Evolutionary conservation across 2,329 filamentous ascomycete species (phyloP), one percentile per base, ranked within the genome.

Genomic region (Fusarium nodosum): DNA sequence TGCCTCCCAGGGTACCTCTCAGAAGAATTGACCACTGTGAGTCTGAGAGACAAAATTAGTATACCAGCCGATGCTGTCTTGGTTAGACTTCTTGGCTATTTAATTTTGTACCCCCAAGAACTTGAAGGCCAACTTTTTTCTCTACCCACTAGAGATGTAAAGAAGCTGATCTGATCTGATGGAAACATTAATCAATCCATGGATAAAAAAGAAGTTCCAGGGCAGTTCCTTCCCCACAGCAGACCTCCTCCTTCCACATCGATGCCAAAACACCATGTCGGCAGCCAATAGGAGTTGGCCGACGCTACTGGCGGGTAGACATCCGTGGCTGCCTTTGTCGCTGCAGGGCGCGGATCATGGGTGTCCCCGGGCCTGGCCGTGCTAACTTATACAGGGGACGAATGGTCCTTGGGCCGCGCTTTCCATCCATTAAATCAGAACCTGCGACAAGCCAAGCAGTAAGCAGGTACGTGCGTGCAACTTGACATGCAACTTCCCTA

Each of bases 401-500:
- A 28, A 42, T 52, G 64, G 30, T 45, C 42, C 30, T 56, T 69
- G 54, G 66, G 68, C 68, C 68, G 68, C 68, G 68, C 59, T 70
- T 70, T 71, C 68, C 68, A 69, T 61, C 46, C 64, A 56, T 61
- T 68, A 70, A 70, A 71, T 70, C 67, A 64, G 28, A 61, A 52
- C 52, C 55, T 70, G 63, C 44, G 63, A 65, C 64, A 56, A 51
- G 48, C 52, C 66, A 54, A 69, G 65, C 18, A 51, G 16, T 24
- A 51, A 30, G n/a, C 51, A 69, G 66, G 62, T 64, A 56, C 62
- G 62, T 65, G 62, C 62, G 61, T 56, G 42, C 56, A 42, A 51
- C 26, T 63, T 46, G 50, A 64, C 66, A 69, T 63, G 66, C 56
- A 63, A 67, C 66, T 69, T 59, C 61, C 66, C 55, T 59, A 57